Evolutionary conservation across 1,139 yeast species (phyloP), one percentile per base, ranked within the genome.

Genomic region (Lodderomyces parapsilosis): DNA sequence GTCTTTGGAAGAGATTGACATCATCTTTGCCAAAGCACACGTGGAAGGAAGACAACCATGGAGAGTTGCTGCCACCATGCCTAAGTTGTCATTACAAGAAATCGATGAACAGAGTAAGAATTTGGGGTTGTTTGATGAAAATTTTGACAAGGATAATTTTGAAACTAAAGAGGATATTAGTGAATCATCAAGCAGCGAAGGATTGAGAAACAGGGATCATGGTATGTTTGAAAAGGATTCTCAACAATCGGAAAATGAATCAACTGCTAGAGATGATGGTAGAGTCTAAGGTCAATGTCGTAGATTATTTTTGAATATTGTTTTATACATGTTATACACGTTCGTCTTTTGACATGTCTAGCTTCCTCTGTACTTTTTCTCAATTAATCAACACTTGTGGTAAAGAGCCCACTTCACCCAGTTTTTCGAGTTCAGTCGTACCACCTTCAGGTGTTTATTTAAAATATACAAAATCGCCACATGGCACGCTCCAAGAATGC

Each of bases 51-150:
- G 67, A 46, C 73, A 71, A 49, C 73, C 79, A 23, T 76, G 71
- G 70, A 66, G 74, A 58, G 78, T 77, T 40, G 81, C 82, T 38
- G 70, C 72, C 30, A 66, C 75, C 43, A 49, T 77, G 66, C 81
- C 81, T 38, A 73, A 69, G 56, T 64, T 77, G 47, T 53, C 71
- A 17, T 59, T 58, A 45, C 62, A 62, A 51, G 76, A 77, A 54
- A 67, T 77, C 49, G 80, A 76, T 59, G 66, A 61, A 32, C 74
- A 75, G 50, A 78, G 77, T 56, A 61, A 54, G 46, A 70, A 64
- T 49, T 66, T 77, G 54, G 80, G 81, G 40, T 62, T 77, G 43
- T 74, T 64, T 53, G 76, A 69, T 30, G 68, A 61, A 28, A 76
- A 70, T 47, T 64, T 63, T 41, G 71, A 66, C 49, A 67, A 67